Evolutionary conservation across 2,329 filamentous ascomycete genomes (phyloP).

Genomic region (Huntiella abstrusa): DNA sequence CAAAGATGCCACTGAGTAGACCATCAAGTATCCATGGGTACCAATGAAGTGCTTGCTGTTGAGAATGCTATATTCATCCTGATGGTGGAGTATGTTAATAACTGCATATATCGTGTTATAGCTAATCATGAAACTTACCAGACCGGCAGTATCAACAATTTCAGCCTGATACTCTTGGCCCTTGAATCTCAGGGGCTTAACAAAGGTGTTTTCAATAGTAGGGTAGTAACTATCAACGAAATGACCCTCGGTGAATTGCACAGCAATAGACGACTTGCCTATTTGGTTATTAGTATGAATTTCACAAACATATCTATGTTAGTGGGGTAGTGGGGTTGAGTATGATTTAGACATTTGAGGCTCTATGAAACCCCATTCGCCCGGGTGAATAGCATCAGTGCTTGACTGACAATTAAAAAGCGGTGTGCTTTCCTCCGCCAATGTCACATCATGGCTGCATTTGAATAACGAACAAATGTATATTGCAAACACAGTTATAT

Average conservation of each 20-base stretch:
- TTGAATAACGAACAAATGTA: no score
- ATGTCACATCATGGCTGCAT: no score
- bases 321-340: no score
- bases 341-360: no score
- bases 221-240: slow-evolving; percentile 99
- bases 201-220: slow-evolving; percentile 97
- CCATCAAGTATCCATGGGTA: slow-evolving; percentile 96
- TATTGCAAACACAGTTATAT: no score
- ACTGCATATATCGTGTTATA: not conserved
- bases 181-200: slow-evolving; percentile 83
- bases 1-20: slow-evolving; percentile 89
- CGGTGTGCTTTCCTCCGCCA: no score
- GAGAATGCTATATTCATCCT: slow-evolving; percentile 97
- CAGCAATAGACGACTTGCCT: slow-evolving; percentile 96
- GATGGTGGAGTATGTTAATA: slow-evolving; percentile 8
- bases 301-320: no score
- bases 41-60: slow-evolving; percentile 99
- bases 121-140: slow-evolving; percentile 33
- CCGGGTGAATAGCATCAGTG: no score
- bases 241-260: slow-evolving; percentile 91
- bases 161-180: slow-evolving; percentile 87
- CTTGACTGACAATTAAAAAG: no score
- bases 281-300: slow-evolving; percentile 4
- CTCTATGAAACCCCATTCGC: no score
- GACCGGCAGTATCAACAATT: slow-evolving; percentile 94